Conservation (phyloP, 257 asterid species). For the Solanum chiquidenum region DNA sequence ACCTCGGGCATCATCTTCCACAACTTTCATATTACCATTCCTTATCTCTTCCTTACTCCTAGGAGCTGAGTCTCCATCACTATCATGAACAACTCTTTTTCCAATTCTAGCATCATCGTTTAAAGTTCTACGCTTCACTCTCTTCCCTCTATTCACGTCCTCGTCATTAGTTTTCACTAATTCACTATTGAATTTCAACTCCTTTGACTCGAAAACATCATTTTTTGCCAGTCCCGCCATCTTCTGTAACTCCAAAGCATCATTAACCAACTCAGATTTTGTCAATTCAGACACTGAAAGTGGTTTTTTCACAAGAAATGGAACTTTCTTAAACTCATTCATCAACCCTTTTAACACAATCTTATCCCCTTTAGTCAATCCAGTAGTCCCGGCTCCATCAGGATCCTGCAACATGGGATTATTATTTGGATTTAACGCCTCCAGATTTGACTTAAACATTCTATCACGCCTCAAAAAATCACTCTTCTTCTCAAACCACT, state of each 20-base stretch:
- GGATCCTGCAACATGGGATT: slow-evolving; percentile 93
- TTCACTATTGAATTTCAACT: neutral
- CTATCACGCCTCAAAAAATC: slow-evolving; percentile 82
- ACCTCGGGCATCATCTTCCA: neutral
- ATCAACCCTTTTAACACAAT: slow-evolving; percentile 47
- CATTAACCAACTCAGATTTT: slow-evolving; percentile 4
- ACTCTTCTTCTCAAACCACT: slow-evolving; percentile 90
- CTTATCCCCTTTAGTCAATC: slow-evolving; percentile 77
- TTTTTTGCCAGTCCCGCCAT: neutral
- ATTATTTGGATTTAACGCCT: slow-evolving; percentile 63
- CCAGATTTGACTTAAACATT: slow-evolving; percentile 76
- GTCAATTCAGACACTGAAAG: slow-evolving; percentile 25
- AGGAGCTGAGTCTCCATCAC: neutral
- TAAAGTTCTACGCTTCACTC: slow-evolving; percentile 48
- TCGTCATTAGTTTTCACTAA: neutral
- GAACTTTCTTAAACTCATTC: slow-evolving; percentile 52
- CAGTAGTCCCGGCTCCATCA: slow-evolving; percentile 64
- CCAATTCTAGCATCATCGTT: slow-evolving; percentile 19
- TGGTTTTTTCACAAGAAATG: slow-evolving; percentile 57
- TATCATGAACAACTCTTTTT: slow-evolving; percentile 2
- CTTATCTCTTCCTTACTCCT: neutral
- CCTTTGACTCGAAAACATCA: neutral
- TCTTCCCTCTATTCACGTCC: slow-evolving; percentile 2
- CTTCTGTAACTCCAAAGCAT: slow-evolving; percentile 1
- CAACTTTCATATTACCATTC: neutral